Base-by-base conservation (phyloP, 768 basidiomycete genomes). In the Phaeotremella fagi region DNA sequence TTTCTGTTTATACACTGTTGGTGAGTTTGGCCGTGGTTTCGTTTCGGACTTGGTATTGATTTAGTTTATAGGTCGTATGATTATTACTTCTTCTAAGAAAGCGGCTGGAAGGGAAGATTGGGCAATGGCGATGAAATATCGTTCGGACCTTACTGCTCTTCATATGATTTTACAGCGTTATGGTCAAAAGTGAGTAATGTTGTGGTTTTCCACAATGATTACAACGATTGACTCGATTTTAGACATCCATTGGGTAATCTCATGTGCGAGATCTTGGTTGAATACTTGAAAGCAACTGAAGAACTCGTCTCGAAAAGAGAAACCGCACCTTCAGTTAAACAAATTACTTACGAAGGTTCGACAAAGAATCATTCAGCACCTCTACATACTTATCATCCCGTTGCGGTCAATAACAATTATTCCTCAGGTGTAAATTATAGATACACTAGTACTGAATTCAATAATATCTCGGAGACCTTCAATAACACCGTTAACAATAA, bases 1-100 rank as follows among this genome's bases (percentile, higher is more conserved):
- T 15, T 53, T 64, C 63, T 68, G 50, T 57, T 24, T 18, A 24
- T 27, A 25, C n/a, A 2, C 20, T 28, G 24, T 20, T 25, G 7
- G 41, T 5, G 18, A 23, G 41, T 28, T 7, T 31, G 14, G 9
- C 20, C 27, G 7, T 20, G 23, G 14, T 15, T 14, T n/a, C 45
- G n/a, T 43, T 5, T 47, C 26, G 45, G 55, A 46, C 49, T 36
- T 6, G n/a, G 24, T 61, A 60, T 61, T 51, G 9, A 14, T 62
- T 14, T 60, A 53, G 25, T 53, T 55, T 0, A n/a, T 44, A 36
- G 66, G 63, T 2, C 51, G 63, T 3, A 48, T 68, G 6, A 48
- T 61, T 4, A 42, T 52, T 2, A 53, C 60, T 24, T 61, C 56
- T 36, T 48, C 60, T 16, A 53, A 60, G 23, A 50, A 52, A 23